A percentile compares a stretch with the other conserved stretches of the same genome.
phyloP scores from a whole-genome alignment of 2,329 filamentous ascomycete genomes.

The Hypocreales sp. region DNA sequence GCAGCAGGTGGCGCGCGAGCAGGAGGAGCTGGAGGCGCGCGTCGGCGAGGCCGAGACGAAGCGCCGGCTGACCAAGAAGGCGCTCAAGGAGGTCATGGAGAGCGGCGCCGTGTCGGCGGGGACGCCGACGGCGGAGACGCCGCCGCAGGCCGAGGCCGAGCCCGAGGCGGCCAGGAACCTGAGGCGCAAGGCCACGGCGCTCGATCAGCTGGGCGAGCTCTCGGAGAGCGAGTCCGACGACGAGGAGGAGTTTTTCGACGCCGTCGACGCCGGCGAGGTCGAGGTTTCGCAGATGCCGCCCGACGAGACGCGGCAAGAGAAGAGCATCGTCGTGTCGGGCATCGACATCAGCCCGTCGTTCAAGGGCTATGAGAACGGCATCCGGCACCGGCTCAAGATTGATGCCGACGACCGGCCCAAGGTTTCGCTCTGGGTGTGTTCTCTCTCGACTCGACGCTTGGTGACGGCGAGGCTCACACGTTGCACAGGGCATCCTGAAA shows the following conservation, averaged over 20 bases:
- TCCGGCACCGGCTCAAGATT: conserved; percentile 67
- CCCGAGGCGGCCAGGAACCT: conserved; percentile 24
- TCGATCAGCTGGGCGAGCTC: conserved; percentile 56
- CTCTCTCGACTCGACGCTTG: too few species aligned
- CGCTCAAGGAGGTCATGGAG: conserved; percentile 72
- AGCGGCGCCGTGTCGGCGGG: conserved; percentile 21
- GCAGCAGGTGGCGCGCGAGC: conserved; percentile 88
- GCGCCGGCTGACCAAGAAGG: conserved; percentile 75
- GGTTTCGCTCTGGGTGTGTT: conserved; percentile 82
- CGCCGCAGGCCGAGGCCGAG: conserved; percentile 15
- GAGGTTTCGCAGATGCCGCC: conserved; percentile 57
- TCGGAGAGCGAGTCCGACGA: conserved; percentile 72
- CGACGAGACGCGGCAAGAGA: conserved; percentile 24
- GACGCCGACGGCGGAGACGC: conserved; percentile 12
- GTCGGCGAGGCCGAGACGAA: conserved; percentile 86
- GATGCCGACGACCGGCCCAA: conserved; percentile 87
- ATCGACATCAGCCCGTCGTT: conserved; percentile 64
- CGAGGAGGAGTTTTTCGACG: conserved; percentile 93
- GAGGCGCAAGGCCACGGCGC: conserved; percentile 44
- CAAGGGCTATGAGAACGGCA: conserved; percentile 80
- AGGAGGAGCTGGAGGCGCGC: conserved; percentile 76
- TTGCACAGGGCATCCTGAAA: conserved; percentile 70
- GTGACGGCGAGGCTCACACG: too few species aligned
- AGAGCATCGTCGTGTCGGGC: conserved; percentile 23
- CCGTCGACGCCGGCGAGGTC: conserved; percentile 83